phyloP scores from a whole-genome alignment of 768 basidiomycete species.

The Podaxis sp. region DNA sequence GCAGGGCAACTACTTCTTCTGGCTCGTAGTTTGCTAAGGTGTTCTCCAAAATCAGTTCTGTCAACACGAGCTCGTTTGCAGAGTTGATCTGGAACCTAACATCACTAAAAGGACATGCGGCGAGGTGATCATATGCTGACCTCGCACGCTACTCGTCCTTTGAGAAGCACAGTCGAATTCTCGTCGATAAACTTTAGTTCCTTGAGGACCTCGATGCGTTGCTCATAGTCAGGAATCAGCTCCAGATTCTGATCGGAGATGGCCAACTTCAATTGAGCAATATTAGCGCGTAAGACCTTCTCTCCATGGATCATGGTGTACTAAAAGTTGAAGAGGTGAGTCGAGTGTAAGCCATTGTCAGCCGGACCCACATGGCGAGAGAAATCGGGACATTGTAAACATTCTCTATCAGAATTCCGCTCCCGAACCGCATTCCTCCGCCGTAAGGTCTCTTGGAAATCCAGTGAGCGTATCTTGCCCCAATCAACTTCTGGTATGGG shows the following conservation, averaged over 20 bases:
- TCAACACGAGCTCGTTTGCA: conserved; percentile 92
- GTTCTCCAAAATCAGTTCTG: conserved; percentile 96
- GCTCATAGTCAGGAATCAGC: conserved; percentile 95
- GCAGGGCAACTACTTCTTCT: conserved; percentile 92
- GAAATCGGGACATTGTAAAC: conserved; percentile 64
- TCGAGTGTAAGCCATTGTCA: background rate
- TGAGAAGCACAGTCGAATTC: conserved; percentile 91
- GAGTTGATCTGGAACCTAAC: conserved; percentile 79
- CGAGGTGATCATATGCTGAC: conserved; percentile 33
- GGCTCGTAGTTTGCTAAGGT: conserved; percentile 87
- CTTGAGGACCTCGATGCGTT: conserved; percentile 85
- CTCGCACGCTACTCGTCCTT: conserved; percentile 98
- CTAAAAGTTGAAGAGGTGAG: conserved; percentile 34
- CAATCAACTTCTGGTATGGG: conserved; percentile 78
- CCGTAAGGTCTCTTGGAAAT: conserved; percentile 84
- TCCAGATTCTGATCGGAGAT: conserved; percentile 97
- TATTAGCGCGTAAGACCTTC: conserved; percentile 67
- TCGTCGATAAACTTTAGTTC: conserved; percentile 93
- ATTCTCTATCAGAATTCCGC: conserved; percentile 39
- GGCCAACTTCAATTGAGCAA: conserved; percentile 73
- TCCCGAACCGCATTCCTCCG: conserved; percentile 46
- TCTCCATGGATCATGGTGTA: conserved; percentile 73
- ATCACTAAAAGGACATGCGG: background rate
- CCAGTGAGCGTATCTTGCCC: conserved; percentile 75
- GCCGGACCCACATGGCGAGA: conserved; percentile 61